Percentiles rank a stretch among this genome's conserved stretches.
Evolutionary conservation across 164 flowering plant genomes (phyloP).

Genomic region (Stephania yunnanensis): DNA sequence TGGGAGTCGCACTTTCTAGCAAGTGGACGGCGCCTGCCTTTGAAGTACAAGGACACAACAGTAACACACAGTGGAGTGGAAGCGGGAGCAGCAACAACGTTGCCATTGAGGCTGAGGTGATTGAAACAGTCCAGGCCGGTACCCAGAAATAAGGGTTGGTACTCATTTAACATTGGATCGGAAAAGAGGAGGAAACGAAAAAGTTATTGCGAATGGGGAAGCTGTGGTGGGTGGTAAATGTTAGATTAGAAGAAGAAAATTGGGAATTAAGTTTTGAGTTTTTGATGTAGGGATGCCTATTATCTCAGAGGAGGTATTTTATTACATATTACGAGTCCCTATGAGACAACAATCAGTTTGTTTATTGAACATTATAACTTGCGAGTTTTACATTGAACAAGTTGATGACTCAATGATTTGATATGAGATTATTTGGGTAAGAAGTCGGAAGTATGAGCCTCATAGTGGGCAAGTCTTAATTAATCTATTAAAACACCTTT

Average conservation of each 20-base stretch:
- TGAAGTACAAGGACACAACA: conserved; percentile 22
- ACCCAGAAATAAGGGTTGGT: conserved; percentile 37
- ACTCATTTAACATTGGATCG: neutral
- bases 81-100: conserved; percentile 14
- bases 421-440: too few relatives aligned
- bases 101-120: conserved; percentile 68
- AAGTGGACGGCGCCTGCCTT: conserved; percentile 49
- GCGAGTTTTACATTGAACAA: too few relatives aligned
- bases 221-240: neutral
- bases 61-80: neutral
- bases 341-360: conserved; percentile 2
- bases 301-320: neutral
- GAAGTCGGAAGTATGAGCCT: too few relatives aligned
- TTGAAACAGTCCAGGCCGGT: conserved; percentile 61
- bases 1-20: conserved; percentile 67
- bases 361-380: neutral
- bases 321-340: neutral
- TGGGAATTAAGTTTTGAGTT: neutral
- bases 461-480: too few relatives aligned
- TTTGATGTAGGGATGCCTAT: neutral
- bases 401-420: too few relatives aligned
- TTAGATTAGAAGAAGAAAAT: too few relatives aligned
- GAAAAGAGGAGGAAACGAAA: neutral
- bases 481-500: too few relatives aligned
- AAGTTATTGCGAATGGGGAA: too few relatives aligned